phyloP scores from a whole-genome alignment of 2,329 filamentous ascomycete species.

The Macrophomina pseudophaseolina region DNA sequence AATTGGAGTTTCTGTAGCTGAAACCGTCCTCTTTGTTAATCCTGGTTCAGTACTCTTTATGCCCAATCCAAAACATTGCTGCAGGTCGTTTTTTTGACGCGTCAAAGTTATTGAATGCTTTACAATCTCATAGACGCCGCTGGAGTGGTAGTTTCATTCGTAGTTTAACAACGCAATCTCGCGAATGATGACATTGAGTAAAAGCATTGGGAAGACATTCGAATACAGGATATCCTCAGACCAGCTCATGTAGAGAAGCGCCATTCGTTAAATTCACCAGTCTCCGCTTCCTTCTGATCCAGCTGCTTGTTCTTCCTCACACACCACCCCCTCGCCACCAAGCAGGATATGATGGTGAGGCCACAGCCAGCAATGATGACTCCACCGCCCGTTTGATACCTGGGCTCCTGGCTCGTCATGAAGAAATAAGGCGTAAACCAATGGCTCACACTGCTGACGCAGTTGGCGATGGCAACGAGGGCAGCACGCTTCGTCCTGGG shows the following conservation, averaged over 20 bases:
- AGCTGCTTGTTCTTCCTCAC: slow-evolving; percentile 37
- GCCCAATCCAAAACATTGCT: too few species aligned
- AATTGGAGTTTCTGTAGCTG: too few species aligned
- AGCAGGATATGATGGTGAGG: slow-evolving; percentile 32
- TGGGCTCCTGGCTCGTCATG: slow-evolving; percentile 34
- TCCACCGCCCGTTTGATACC: slow-evolving; percentile 33
- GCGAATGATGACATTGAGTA: too few species aligned
- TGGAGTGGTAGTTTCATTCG: too few species aligned
- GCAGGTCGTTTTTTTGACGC: too few species aligned
- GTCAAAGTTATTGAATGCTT: too few species aligned
- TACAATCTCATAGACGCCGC: too few species aligned
- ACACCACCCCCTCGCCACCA: slow-evolving; percentile 34
- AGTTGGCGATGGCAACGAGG: slow-evolving; percentile 51
- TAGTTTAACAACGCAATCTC: too few species aligned
- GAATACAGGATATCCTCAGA: too few species aligned
- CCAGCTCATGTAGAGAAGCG: neutral
- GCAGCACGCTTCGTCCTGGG: slow-evolving; percentile 50
- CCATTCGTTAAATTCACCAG: neutral
- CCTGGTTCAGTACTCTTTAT: too few species aligned
- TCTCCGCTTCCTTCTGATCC: slow-evolving; percentile 30
- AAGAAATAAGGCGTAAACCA: slow-evolving; percentile 53
- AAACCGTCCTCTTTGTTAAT: too few species aligned
- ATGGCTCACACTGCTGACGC: slow-evolving; percentile 47
- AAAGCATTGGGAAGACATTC: too few species aligned
- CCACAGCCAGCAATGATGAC: slow-evolving; percentile 37